These are phyloP conservation scores for Blepharisma undulans DNA, from an alignment of 169 alveolate species.

Conservation along the genomic window DNA sequence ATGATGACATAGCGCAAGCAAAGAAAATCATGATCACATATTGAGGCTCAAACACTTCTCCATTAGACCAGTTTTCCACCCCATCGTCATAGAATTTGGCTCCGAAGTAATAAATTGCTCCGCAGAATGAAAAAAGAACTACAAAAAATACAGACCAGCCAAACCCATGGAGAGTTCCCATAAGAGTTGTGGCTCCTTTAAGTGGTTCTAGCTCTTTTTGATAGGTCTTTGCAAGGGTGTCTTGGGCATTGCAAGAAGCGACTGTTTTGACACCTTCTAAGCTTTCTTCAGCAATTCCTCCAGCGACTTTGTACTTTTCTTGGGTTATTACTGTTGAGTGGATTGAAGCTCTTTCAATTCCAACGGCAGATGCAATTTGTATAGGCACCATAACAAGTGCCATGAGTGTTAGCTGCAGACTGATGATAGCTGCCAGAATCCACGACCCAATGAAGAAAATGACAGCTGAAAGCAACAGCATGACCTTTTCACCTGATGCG, in stretches of 20 bases:
- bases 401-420: background rate
- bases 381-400: background rate
- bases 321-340: background rate
- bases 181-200: background rate
- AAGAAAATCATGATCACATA: background rate
- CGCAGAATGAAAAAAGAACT: background rate
- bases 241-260: slow-evolving; percentile 13
- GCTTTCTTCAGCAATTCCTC: slow-evolving; percentile 28
- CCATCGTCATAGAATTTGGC: background rate
- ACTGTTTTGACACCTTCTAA: slow-evolving; percentile 35
- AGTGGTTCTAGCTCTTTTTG: background rate
- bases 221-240: background rate
- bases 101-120: background rate
- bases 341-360: background rate
- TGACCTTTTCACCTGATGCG: slow-evolving; percentile 22
- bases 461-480: background rate
- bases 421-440: background rate
- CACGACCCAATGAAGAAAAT: background rate
- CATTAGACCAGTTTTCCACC: slow-evolving; percentile 6
- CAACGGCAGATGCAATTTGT: background rate
- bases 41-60: background rate
- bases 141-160: slow-evolving; percentile 30
- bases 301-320: slow-evolving; percentile 23
- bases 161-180: slow-evolving; percentile 5
- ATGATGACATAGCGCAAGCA: background rate